Evolutionary conservation across 2,329 filamentous ascomycete species (phyloP).

Genomic region (Ceratocystis eucalypticola): DNA sequence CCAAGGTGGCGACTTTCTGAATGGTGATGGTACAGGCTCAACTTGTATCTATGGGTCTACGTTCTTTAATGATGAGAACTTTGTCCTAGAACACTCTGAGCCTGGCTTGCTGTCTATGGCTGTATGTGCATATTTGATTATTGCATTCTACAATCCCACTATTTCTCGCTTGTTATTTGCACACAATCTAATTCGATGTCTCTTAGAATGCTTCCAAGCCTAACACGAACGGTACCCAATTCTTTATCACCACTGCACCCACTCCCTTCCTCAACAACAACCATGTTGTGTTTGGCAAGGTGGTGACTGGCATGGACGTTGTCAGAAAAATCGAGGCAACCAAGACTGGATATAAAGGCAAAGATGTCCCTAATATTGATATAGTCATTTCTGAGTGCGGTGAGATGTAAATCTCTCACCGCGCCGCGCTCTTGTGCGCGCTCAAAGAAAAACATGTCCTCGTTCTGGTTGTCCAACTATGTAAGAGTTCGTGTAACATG

Average conservation of each 20-base stretch:
- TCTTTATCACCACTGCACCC: conserved; percentile 86
- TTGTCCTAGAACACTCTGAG: conserved; percentile 61
- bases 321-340: conserved; percentile 87
- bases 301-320: conserved; percentile 79
- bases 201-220: conserved; percentile 63
- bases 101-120: conserved; percentile 87
- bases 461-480: neutral
- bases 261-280: conserved; percentile 84
- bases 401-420: conserved; percentile 54
- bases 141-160: neutral
- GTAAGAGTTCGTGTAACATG: neutral
- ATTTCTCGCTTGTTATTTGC: neutral
- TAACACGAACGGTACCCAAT: conserved; percentile 88
- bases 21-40: conserved; percentile 82
- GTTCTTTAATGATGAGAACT: conserved; percentile 84
- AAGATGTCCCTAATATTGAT: conserved; percentile 75
- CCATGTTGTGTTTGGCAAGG: conserved; percentile 90
- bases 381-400: conserved; percentile 77
- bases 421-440: no score
- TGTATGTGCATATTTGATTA: conserved; percentile 37
- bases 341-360: conserved; percentile 57
- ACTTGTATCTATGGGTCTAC: conserved; percentile 77
- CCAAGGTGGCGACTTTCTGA: conserved; percentile 90
- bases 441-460: neutral
- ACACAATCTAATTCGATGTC: conserved; percentile 2